Evolutionary conservation across 2,329 filamentous ascomycete genomes (phyloP), one percentile per base, ranked within the genome.

Genomic region (Massarina eburnea): DNA sequence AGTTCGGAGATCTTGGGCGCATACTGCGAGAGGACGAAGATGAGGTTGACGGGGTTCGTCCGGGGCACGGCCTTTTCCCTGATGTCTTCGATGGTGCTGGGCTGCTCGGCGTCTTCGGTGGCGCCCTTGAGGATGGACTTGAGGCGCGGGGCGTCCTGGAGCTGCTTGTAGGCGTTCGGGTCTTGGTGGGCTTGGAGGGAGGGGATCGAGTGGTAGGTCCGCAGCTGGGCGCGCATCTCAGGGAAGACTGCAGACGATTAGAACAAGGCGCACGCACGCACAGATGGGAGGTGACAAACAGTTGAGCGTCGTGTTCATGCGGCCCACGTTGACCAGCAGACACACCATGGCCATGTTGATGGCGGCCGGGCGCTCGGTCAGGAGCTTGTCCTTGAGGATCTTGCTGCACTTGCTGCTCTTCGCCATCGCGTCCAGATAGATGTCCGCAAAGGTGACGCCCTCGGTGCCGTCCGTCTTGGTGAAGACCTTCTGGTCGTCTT

Each of bases 261-360:
- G 51, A 33, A 34, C 14, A 27, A 8, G 26, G 24, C 20, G 26
- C 14, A 35, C 30, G 38, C 21, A 30, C 35, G 39, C 21, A 14
- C 10, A 47, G 22, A 22, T n/a, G 14, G 10, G 15, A 30, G 5
- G 27, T 37, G 8, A 71, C 84, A 66, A 76, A 96, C 91, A 97
- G 66, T 99, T 99, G 38, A 99, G 78, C 0, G 94, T 99, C 1
- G 94, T 99, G 72, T 99, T 99, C 94, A 99, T 99, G 53, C 94
- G 82, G 47, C 94, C 94, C 54, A 99, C 89, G 65, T 99, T 99
- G 68, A 99, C 94, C 61, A 99, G 76, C 55, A 99, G 76, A 72
- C 94, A 99, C 48, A 99, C 92, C 94, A 99, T 99, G 42, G 94
- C 94, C 94, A 99, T 99, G 64, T 90, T 92, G 70, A 96, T 91